Base-by-base conservation (phyloP, 176 grass and related monocot genomes). In the Metroxylon sagu region DNA sequence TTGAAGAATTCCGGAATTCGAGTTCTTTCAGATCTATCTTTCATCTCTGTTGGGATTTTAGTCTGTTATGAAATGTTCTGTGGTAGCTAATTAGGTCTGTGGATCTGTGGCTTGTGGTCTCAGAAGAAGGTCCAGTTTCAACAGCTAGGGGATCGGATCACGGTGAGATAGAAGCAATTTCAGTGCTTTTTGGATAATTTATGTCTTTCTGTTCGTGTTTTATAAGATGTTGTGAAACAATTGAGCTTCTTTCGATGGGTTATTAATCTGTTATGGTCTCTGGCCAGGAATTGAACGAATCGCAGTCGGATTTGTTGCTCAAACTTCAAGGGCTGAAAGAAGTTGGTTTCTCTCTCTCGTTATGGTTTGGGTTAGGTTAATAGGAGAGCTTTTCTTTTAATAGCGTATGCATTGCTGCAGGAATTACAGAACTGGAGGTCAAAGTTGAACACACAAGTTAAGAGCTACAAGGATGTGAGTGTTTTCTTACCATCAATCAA, bases 231-330 rank as follows among this genome's bases (percentile, higher is more conserved):
- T 25, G 8, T 43, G 8, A 43, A 43, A 43, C 35, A 66, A 52
- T 49, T 52, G 19, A 4, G 28, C 17, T 25, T 16, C 4, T 43
- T 43, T 43, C 5, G 14, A 15, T 72, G 18, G 50, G 55, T 27
- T 51, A 29, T 23, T 43, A 52, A 55, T 19, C 49, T 12, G 50
- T 10, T 79, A 10, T 35, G 28, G 52, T 39, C 12, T 83, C 43
- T 65, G 52, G 60, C 69, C 72, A 92, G 88, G 88, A 81, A 61
- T 51, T 92, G 76, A 83, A 75, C 72, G 75, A 64, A 68, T 92
- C 83, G 14, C 88, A 87, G 68, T 72, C 54, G 5, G 77, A 87
- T 66, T 56, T 92, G 64, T 72, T 81, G 70, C 72, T 57, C 51
- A 72, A 58, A 77, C 88, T 94, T 70, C 74, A 82, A 63, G 73